Base-by-base conservation (phyloP, 2,329 filamentous ascomycete species). In the Chrysoporthe austroafricana region DNA sequence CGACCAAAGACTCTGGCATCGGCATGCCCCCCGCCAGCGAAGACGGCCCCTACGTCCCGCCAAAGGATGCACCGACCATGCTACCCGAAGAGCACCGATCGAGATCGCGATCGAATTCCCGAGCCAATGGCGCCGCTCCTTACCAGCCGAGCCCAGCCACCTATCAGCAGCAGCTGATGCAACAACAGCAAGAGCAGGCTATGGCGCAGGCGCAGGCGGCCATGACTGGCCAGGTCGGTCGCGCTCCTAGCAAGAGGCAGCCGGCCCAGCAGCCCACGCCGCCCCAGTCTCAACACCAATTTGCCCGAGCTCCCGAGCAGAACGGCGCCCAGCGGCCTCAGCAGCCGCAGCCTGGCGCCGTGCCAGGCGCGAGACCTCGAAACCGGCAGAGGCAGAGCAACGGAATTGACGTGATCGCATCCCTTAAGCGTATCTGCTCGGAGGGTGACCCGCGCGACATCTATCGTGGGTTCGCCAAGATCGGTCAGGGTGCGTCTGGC, bases 401-500 rank as follows among this genome's bases (percentile, higher is more conserved):
- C 72, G 89, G 87, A 58, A 85, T 93, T 66, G 95, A 99, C 75
- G 92, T 99, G 66, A 86, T 96, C 50, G 87, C 89, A 26, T 90
- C 92, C 21, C 85, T 99, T 64, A 93, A 94, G 78, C 88, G 92
- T 43, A 98, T 99, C 71, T 98, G 96, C 78, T 94, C 90, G 32
- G 89, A 93, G 64, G 93, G 92, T 60, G 95, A 99, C 76, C 96
- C 96, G 3, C 92, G 93, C 36, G 90, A 92, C 65, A 90, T 95
- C 71, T 99, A 97, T 80, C 88, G 90, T 66, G 90, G 91, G 67
- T 88, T 98, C 73, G 94, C 89, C 76, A 98, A 98, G 82, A 98
- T 99, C 77, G 96, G 96, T 0, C 96, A 99, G 79, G 96, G 96
- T 78, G 96, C 96, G 48, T 98, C 95, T 9, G 96, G 96, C 73